Base-by-base conservation (phyloP, 2,329 filamentous ascomycete species). In the Calonectria pseudoreteaudii region DNA sequence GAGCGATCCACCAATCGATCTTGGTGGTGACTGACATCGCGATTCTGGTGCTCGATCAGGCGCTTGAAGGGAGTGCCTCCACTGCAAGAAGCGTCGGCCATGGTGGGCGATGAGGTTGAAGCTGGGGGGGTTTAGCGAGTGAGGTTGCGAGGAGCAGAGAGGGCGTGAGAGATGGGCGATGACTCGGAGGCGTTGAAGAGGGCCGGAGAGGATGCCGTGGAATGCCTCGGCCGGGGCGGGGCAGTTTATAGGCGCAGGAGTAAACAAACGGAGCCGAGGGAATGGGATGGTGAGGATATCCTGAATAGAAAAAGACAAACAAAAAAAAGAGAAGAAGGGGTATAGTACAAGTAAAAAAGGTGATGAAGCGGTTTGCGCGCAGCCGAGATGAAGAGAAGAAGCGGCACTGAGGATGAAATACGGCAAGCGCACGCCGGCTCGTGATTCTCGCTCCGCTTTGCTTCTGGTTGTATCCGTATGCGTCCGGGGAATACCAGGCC, bases 31-130 rank as follows among this genome's bases (percentile, higher is more conserved):
- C 84, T 85, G 64, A 82, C 81, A 77, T 87, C 85, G 56, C 83
- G 83, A n/a, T 81, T 80, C 66, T 87, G 85, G 49, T 87, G 85
- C 11, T 87, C 85, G 26, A 85, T 78, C 52, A 87, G 81, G 16
- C 82, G 84, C 81, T 87, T 87, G 70, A 87, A 86, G 44, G 86
- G 85, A 64, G 84, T 85, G 3, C 82, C 81, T 41, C 85, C 86
- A 74, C 85, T 85, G 74, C 86, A 87, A 13, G 85, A 85, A 70
- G 82, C 82, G 67, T 86, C 85, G 47, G 85, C 82, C 86, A 87
- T 87, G 68, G 31, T 64, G 72, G 72, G 52, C 10, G 6, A 23
- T 28, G 56, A 11, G 13, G 44, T 26, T 31, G 31, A 49, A 41
- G 41, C 31, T 28, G 44, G 14, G 20, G 34, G 41, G 68, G 20